Percentiles rank a stretch among this genome's conserved stretches.
These are phyloP conservation scores for Quercus suber DNA, from an alignment of 306 rosid genomes.

Conservation along the genomic window DNA sequence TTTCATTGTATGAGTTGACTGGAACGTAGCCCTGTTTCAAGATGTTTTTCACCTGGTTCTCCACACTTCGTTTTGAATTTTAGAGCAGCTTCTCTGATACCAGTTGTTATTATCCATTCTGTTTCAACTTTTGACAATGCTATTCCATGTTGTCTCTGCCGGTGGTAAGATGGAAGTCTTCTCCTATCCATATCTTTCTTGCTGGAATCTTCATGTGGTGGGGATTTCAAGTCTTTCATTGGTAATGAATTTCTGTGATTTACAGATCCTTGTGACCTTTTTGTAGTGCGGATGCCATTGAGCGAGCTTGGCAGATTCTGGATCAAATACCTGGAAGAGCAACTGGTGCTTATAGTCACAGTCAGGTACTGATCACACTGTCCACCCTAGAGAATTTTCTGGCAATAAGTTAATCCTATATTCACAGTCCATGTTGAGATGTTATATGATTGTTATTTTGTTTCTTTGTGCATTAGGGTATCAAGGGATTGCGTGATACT, in stretches of 20 bases:
- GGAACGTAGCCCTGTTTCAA: neutral
- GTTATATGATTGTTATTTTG: constrained; percentile 15
- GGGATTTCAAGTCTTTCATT: neutral
- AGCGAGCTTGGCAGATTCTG: constrained; percentile 74
- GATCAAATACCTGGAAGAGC: constrained; percentile 93
- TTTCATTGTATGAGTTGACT: neutral
- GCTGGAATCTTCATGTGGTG: neutral
- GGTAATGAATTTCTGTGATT: neutral
- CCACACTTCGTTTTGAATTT: neutral
- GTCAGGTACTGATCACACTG: constrained; percentile 55
- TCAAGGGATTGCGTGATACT: constrained; percentile 77
- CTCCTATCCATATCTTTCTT: too few relatives aligned
- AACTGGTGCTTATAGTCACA: constrained; percentile 94
- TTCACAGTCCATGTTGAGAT: neutral
- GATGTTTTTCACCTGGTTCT: neutral
- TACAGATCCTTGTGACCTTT: constrained; percentile 8
- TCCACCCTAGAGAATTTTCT: neutral
- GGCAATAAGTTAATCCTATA: neutral
- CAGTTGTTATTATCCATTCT: neutral
- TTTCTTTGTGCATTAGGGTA: constrained; percentile 51
- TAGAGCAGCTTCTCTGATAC: neutral
- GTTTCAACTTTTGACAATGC: too few relatives aligned
- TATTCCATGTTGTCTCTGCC: too few relatives aligned
- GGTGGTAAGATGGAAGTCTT: too few relatives aligned
- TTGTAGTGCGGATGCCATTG: constrained; percentile 72